Conservation (phyloP, 441 rosid genomes). For the Corymbia citriodora region DNA sequence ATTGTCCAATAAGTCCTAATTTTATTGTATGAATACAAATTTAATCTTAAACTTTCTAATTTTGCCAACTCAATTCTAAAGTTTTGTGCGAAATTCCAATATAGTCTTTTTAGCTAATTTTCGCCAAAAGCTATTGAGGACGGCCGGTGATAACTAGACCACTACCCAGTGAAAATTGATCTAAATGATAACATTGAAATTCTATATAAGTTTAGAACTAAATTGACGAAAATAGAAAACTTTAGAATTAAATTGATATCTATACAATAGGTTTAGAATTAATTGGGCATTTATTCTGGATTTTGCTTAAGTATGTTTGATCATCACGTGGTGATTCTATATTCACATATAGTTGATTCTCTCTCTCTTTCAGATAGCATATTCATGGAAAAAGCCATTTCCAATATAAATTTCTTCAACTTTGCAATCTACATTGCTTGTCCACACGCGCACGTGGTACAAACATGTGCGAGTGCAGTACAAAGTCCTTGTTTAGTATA, state of each 20-base stretch:
- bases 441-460: neutral
- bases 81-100: neutral
- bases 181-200: accelerated
- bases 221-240: neutral
- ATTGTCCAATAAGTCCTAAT: neutral
- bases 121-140: accelerated
- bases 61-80: neutral
- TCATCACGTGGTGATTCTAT: neutral
- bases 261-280: neutral
- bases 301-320: neutral
- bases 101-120: neutral
- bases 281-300: neutral
- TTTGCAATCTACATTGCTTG: neutral
- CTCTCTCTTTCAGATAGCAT: neutral
- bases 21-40: accelerated
- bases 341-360: neutral
- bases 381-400: neutral
- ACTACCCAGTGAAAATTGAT: accelerated
- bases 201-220: accelerated
- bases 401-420: neutral
- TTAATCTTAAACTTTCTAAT: neutral
- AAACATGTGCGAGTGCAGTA: neutral
- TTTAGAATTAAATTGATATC: accelerated
- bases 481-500: neutral
- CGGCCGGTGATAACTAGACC: accelerated